These are phyloP conservation scores for Lojkania enalia DNA, from an alignment of 2,329 filamentous ascomycete genomes.

Conservation along the genomic window DNA sequence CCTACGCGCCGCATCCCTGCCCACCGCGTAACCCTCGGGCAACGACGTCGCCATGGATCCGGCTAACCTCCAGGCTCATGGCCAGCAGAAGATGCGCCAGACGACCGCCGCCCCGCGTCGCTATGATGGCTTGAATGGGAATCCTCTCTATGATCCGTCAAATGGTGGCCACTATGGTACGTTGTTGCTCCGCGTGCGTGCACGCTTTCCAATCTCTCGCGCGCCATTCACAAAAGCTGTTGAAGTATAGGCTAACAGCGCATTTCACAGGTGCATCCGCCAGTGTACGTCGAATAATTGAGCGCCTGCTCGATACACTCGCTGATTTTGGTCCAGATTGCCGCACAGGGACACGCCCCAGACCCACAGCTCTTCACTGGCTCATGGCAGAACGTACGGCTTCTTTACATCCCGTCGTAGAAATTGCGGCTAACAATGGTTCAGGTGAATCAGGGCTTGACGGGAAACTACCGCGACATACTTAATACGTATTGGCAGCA, in stretches of 20 bases:
- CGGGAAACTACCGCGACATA: conserved; percentile 92
- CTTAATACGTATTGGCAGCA: conserved; percentile 99
- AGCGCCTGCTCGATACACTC: conserved; percentile 18
- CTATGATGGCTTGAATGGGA: conserved; percentile 56
- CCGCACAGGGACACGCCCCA: conserved; percentile 84
- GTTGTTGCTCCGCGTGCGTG: conserved; percentile 19
- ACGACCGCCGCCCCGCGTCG: conserved; percentile 43
- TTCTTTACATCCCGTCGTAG: not conserved
- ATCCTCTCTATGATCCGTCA: conserved; percentile 51
- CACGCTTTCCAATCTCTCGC: not conserved
- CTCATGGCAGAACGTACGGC: conserved; percentile 84
- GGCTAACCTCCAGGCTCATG: conserved; percentile 39
- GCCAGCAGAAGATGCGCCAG: conserved; percentile 45
- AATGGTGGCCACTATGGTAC: conserved; percentile 56
- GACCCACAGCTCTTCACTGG: conserved; percentile 88
- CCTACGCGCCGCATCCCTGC: conserved; percentile 30
- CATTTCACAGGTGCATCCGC: conserved; percentile 64
- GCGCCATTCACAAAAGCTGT: not conserved
- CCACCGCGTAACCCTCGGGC: conserved; percentile 37
- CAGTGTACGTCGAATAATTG: conserved; percentile 56
- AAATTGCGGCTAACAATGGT: conserved; percentile 25
- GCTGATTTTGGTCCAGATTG: conserved; percentile 65
- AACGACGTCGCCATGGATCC: conserved; percentile 42
- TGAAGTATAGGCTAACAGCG: conserved; percentile 23
- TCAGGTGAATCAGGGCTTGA: conserved; percentile 92